Evolutionary conservation across 129 eudicot species (phyloP), one percentile per base, ranked within the genome.

Genomic region (Kitagawia praeruptora): DNA sequence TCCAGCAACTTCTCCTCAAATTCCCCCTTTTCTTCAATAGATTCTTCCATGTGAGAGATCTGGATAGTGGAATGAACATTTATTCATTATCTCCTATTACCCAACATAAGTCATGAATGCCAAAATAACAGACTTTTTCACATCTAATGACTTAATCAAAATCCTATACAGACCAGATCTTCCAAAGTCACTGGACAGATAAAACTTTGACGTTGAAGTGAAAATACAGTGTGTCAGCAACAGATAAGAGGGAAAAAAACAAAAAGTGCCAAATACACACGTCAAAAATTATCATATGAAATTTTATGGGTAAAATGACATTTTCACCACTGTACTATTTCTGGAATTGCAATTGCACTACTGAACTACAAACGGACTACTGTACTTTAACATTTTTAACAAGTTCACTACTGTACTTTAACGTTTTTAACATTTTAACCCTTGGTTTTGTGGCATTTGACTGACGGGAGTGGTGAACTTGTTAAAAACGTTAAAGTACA

Each of bases 1-100:
- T 89, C 93, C 80, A 85, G 87, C 42, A 93, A 83, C 81, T 82
- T 83, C 27, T 83, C 81, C 70, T 86, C 81, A 82, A 78, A 81
- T 81, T 82, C 90, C 78, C 86, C 85, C 87, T 88, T 89, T 79
- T 89, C 94, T 76, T 85, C 89, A 73, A 80, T 79, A 76, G 85
- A 87, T 81, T 83, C 89, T 83, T 87, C 92, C 89, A 93, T 83
- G n/a, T 78, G 83, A 85, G 74, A 75, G 83, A 86, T 82, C 98
- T 91, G 85, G 47, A 58, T 77, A 53, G 61, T n/a, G 18, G 11
- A 79, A 63, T 44, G 71, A 56, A 39, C 64, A 45, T 19, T 69
- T 82, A 71, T 16, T 53, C 31, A 28, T 54, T 54, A 15, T 31
- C 54, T 39, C 25, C 15, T 23, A 31, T 48, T 67, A 7, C 73